phyloP scores from a whole-genome alignment of 2,329 filamentous ascomycete species.

The Verticillium klebahnii region DNA sequence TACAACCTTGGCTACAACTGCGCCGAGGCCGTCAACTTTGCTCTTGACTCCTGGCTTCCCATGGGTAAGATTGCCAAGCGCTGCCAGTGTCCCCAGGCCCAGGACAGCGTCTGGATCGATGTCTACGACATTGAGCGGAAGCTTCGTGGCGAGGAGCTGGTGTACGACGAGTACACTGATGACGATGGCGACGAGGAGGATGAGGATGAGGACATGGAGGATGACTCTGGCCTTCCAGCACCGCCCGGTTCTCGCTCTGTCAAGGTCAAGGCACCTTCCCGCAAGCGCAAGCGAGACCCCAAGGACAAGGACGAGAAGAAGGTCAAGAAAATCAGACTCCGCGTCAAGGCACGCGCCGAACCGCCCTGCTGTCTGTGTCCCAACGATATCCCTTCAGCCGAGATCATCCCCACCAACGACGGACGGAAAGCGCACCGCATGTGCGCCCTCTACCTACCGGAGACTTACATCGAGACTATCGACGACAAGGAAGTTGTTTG shows the following conservation, averaged over 20 bases:
- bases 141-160: slow-evolving; percentile 81
- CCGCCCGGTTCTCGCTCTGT: slow-evolving; percentile 48
- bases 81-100: slow-evolving; percentile 89
- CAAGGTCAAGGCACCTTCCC: slow-evolving; percentile 28
- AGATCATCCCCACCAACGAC: slow-evolving; percentile 82
- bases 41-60: slow-evolving; percentile 88
- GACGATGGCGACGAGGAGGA: slow-evolving; percentile 65
- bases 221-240: slow-evolving; percentile 67
- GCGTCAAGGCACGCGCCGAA: slow-evolving; percentile 64
- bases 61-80: slow-evolving; percentile 95
- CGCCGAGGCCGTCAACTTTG: slow-evolving; percentile 97
- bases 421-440: slow-evolving; percentile 82
- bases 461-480: slow-evolving; percentile 76
- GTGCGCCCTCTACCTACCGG: slow-evolving; percentile 86
- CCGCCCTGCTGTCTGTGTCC: slow-evolving; percentile 90
- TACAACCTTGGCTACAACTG: slow-evolving; percentile 99
- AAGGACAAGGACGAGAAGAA: slow-evolving; percentile 39
- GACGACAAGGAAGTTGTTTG: slow-evolving; percentile 70
- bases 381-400: slow-evolving; percentile 77
- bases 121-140: slow-evolving; percentile 95
- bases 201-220: slow-evolving; percentile 57
- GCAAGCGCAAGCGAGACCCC: slow-evolving; percentile 62
- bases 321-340: slow-evolving; percentile 74
- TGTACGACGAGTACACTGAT: slow-evolving; percentile 72
- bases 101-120: slow-evolving; percentile 98